Percentiles rank a stretch among this genome's conserved stretches.
Evolutionary conservation across 2,329 filamentous ascomycete genomes (phyloP).

Genomic region (Phaeosphaeria sp.): DNA sequence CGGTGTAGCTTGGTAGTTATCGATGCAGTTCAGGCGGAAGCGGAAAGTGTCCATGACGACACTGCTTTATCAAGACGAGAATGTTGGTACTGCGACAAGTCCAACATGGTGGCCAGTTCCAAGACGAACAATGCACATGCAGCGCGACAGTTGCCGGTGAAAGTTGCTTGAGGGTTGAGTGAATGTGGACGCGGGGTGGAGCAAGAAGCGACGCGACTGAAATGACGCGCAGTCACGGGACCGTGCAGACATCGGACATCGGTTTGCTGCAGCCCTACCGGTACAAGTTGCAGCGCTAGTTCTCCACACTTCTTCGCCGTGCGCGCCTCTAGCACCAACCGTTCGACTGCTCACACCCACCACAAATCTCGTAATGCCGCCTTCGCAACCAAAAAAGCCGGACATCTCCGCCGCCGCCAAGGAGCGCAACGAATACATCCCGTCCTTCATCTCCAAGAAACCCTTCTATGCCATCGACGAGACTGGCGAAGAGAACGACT

Average conservation of each 20-base stretch:
- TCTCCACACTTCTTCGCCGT: slow-evolving; percentile 20
- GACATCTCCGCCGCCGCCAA: slow-evolving; percentile 68
- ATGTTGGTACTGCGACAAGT: slow-evolving; percentile 4
- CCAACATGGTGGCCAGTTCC: slow-evolving; percentile 19
- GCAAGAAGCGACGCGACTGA: neutral
- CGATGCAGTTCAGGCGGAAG: slow-evolving; percentile 92
- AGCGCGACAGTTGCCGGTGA: neutral
- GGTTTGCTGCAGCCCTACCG: neutral
- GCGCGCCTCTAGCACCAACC: slow-evolving; percentile 8
- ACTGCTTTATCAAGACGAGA: slow-evolving; percentile 6
- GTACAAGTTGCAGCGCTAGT: slow-evolving; percentile 23
- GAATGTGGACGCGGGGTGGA: neutral
- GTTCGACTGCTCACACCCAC: slow-evolving; percentile 5
- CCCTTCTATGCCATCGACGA: slow-evolving; percentile 93
- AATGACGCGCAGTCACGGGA: slow-evolving; percentile 31
- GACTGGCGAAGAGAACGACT: slow-evolving; percentile 72
- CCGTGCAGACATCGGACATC: neutral
- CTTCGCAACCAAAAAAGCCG: slow-evolving; percentile 56
- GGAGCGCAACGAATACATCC: slow-evolving; percentile 97
- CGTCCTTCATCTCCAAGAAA: slow-evolving; percentile 95
- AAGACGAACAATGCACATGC: slow-evolving; percentile 6
- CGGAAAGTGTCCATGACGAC: slow-evolving; percentile 76
- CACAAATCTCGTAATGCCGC: slow-evolving; percentile 49
- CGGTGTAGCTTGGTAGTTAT: slow-evolving; percentile 85
- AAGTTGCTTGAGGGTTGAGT: neutral